Percentiles rank a stretch among this genome's conserved stretches.
Evolutionary conservation across 1,139 yeast genomes (phyloP).

Genomic region (Kodamaea suecica): DNA sequence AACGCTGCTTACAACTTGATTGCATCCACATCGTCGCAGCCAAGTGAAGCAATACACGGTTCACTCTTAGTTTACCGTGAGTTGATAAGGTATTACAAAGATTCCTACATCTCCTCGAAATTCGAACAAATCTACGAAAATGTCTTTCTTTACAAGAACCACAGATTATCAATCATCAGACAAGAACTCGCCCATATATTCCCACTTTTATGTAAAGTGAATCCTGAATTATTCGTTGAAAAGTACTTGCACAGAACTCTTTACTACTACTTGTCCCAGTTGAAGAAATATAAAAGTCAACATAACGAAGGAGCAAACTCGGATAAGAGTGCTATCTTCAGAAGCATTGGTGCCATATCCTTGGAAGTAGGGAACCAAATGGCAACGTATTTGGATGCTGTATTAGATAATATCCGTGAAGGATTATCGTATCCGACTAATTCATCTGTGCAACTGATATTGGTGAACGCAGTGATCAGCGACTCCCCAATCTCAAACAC

Average conservation of each 20-base stretch:
- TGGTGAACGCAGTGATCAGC: conserved; percentile 40
- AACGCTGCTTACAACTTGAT: conserved; percentile 25
- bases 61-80: conserved; percentile 81
- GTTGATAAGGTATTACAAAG: conserved; percentile 65
- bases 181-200: conserved; percentile 79
- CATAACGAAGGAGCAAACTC: conserved; percentile 39
- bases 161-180: conserved; percentile 70
- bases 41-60: conserved; percentile 80
- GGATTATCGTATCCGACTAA: conserved; percentile 56
- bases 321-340: conserved; percentile 74
- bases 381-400: conserved; percentile 84
- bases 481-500: conserved; percentile 16
- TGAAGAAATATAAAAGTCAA: conserved; percentile 61
- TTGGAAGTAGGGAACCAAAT: conserved; percentile 82
- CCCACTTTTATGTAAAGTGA: conserved; percentile 79
- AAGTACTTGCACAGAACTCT: conserved; percentile 79
- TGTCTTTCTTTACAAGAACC: conserved; percentile 71
- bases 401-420: conserved; percentile 78
- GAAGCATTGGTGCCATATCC: conserved; percentile 84
- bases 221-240: conserved; percentile 73
- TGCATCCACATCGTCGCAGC: conserved; percentile 25
- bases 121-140: conserved; percentile 78
- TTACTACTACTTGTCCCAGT: conserved; percentile 71
- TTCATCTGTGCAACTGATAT: conserved; percentile 41
- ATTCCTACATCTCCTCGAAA: conserved; percentile 44